Conservation (phyloP, 495 filamentous ascomycete species). For the Penicillium macrosclerotiorum region DNA sequence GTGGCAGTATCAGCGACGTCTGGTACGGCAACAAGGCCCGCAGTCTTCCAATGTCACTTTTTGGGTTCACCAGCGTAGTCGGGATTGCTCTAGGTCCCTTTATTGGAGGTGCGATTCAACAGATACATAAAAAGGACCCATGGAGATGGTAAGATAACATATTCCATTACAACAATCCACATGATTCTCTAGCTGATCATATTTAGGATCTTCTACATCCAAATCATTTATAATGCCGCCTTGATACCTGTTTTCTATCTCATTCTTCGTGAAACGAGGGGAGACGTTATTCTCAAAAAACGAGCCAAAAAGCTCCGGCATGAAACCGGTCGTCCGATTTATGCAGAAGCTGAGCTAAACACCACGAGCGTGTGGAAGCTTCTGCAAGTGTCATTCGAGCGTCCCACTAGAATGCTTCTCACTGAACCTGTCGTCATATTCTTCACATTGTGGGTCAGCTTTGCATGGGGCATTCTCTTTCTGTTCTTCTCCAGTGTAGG, state of each 20-base stretch:
- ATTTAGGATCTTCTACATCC: slow-evolving; percentile 49
- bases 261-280: slow-evolving; percentile 42
- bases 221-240: slow-evolving; percentile 49
- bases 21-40: slow-evolving; percentile 39
- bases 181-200: slow-evolving; percentile 1
- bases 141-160: slow-evolving; percentile 41
- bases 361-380: slow-evolving; percentile 20
- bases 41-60: slow-evolving; percentile 45
- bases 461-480: slow-evolving; percentile 53
- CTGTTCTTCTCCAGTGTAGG: slow-evolving; percentile 43
- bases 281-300: slow-evolving; percentile 52
- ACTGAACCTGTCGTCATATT: slow-evolving; percentile 54
- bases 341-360: slow-evolving; percentile 33
- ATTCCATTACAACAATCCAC: not conserved
- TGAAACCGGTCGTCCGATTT: slow-evolving; percentile 51
- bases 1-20: slow-evolving; percentile 45
- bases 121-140: slow-evolving; percentile 32
- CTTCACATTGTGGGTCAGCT: slow-evolving; percentile 52
- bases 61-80: slow-evolving; percentile 41
- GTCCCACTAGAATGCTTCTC: slow-evolving; percentile 47
- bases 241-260: slow-evolving; percentile 43
- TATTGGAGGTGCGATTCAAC: slow-evolving; percentile 38
- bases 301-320: slow-evolving; percentile 63
- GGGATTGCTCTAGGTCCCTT: slow-evolving; percentile 52
- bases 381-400: slow-evolving; percentile 37